A percentile compares a stretch with the other conserved stretches of the same genome.
These are phyloP conservation scores for Botrytis deweyae DNA, from an alignment of 2,329 filamentous ascomycete species.

Conservation along the genomic window DNA sequence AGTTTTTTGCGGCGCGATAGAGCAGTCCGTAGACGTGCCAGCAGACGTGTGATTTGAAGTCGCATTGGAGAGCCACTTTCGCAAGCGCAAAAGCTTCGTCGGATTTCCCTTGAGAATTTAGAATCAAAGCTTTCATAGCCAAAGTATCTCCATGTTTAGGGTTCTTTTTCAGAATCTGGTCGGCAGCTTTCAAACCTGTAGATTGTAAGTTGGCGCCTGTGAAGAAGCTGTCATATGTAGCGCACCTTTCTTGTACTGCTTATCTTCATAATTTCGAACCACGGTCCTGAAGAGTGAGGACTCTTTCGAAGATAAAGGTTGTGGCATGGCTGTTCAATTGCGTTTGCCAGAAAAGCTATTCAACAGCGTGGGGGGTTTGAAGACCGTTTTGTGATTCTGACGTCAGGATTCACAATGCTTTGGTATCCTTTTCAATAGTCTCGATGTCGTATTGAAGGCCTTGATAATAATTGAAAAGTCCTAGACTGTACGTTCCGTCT, in stretches of 20 bases:
- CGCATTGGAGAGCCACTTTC: conserved; percentile 87
- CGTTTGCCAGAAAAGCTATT: conserved; percentile 8
- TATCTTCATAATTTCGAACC: conserved; percentile 94
- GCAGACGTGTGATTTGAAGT: conserved; percentile 99
- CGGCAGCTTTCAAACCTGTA: conserved; percentile 82
- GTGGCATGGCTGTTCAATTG: conserved; percentile 56
- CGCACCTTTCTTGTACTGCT: conserved; percentile 88
- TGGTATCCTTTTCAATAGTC: not conserved
- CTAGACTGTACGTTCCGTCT: not conserved
- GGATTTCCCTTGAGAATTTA: conserved; percentile 87
- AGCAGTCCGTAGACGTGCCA: conserved; percentile 98
- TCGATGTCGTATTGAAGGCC: not conserved
- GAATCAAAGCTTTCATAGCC: conserved; percentile 97
- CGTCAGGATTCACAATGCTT: not conserved
- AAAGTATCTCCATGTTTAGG: conserved; percentile 97
- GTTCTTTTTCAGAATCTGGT: conserved; percentile 93
- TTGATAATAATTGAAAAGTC: not conserved
- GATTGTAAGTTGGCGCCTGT: conserved; percentile 29
- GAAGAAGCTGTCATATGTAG: conserved; percentile 21
- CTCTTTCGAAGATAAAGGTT: conserved; percentile 82
- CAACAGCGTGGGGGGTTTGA: conserved; percentile 11
- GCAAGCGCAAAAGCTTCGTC: conserved; percentile 93
- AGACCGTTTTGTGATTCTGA: conserved; percentile 5
- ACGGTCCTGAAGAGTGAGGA: conserved; percentile 90
- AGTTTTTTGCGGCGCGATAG: conserved; percentile 93